Conservation (phyloP, 83 land plant genomes). For the Larix sibirica region DNA sequence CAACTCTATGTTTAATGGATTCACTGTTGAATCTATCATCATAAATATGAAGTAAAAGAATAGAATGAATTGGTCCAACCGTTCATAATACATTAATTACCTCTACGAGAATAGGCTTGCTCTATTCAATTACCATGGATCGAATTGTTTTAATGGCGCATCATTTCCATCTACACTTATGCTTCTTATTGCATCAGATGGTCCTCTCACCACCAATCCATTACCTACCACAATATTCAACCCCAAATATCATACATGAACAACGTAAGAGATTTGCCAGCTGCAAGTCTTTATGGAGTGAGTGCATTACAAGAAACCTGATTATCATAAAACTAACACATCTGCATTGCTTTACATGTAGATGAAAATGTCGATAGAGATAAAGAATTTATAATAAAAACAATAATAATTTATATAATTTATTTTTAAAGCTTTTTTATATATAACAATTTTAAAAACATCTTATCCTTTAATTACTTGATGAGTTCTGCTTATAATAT, state of each 20-base stretch:
- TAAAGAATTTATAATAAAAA: too few species aligned
- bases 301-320: too few species aligned
- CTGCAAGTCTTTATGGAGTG: too few species aligned
- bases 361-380: too few species aligned
- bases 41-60: not conserved
- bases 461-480: too few species aligned
- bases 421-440: too few species aligned
- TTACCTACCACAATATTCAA: conserved; percentile 24
- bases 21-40: not conserved
- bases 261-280: not conserved
- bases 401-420: too few species aligned
- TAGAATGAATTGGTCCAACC: not conserved
- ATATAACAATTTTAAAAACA: too few species aligned
- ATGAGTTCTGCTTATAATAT: too few species aligned
- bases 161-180: conserved; percentile 52
- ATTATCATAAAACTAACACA: too few species aligned
- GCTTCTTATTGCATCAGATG: conserved; percentile 43
- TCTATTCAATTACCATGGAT: conserved; percentile 33
- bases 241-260: too few species aligned
- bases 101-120: conserved; percentile 36
- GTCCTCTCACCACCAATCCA: conserved; percentile 46
- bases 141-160: conserved; percentile 39
- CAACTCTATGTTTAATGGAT: not conserved
- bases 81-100: conserved; percentile 37
- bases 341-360: too few species aligned